Base-by-base conservation (phyloP, 768 basidiomycete species). In the Chiua virens region DNA sequence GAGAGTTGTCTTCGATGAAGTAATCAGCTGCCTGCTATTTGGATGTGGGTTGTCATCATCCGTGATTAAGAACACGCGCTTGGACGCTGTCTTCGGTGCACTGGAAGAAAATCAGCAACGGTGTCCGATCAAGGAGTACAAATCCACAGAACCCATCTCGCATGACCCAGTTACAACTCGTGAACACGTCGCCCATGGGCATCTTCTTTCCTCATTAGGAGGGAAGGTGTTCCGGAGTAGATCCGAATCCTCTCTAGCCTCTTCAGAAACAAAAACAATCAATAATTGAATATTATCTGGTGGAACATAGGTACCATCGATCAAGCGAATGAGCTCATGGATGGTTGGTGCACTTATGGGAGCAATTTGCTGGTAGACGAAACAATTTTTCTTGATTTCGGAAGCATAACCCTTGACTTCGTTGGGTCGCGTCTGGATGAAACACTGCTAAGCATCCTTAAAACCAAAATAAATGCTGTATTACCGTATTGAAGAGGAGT, bases 21-120 rank as follows among this genome's bases (percentile, higher is more conserved):
- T 86, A 7, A 80, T 67, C 10, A 91, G 69, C 46, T 87, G 85
- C 39, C 76, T 75, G 60, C 71, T 81, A n/a, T 73, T 76, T 5
- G 74, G 65, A 11, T 79, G 78, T 6, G 79, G 70, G 50, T 78
- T 53, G 52, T 69, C 68, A 17, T 71, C 85, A 63, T 98, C 88
- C 0, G 97, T 98, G 38, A 99, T 89, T 35, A 96, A 73, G 66
- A 98, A 98, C 1, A 98, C 80, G 6, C 94, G 85, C 64, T 96
- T 95, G n/a, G 87, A 85, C 3, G 92, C 91, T 0, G 85, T 91
- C 63, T 94, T 92, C 20, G 86, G 85, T 8, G 90, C 88, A 11
- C 91, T 93, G 53, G 25, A 35, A 43, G 45, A 47, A 37, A 20
- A 9, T 42, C 5, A 30, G 47, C 45, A 7, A 49, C n/a, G 27